These are phyloP conservation scores for Patellaria atrata DNA, from an alignment of 495 filamentous ascomycete species.

Conservation along the genomic window DNA sequence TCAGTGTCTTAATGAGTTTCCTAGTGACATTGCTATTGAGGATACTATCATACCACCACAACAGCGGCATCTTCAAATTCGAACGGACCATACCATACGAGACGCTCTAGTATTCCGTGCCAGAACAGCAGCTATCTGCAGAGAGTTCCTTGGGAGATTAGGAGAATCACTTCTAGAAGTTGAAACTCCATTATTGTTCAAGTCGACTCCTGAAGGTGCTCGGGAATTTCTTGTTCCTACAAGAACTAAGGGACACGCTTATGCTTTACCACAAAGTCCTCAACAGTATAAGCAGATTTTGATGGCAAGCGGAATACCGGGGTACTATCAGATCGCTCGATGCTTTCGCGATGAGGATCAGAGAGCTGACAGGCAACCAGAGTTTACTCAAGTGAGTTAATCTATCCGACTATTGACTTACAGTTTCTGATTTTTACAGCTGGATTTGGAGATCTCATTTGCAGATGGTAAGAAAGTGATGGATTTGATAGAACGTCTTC, in stretches of 20 bases:
- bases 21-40: slow-evolving; percentile 56
- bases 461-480: slow-evolving; percentile 62
- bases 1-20: slow-evolving; percentile 56
- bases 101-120: slow-evolving; percentile 48
- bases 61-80: slow-evolving; percentile 71
- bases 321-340: slow-evolving; percentile 83
- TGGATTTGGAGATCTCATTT: slow-evolving; percentile 89
- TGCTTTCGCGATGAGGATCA: slow-evolving; percentile 96
- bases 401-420: slow-evolving; percentile 1
- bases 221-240: slow-evolving; percentile 94
- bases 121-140: slow-evolving; percentile 35
- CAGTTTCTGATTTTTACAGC: slow-evolving; percentile 30
- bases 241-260: slow-evolving; percentile 54
- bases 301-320: slow-evolving; percentile 72
- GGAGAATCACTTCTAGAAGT: slow-evolving; percentile 52
- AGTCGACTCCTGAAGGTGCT: slow-evolving; percentile 92
- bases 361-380: slow-evolving; percentile 83
- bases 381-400: slow-evolving; percentile 72
- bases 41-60: slow-evolving; percentile 57
- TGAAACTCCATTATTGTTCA: slow-evolving; percentile 90
- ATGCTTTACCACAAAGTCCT: slow-evolving; percentile 88
- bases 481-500: slow-evolving; percentile 46
- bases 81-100: slow-evolving; percentile 48
- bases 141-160: slow-evolving; percentile 34
- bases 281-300: slow-evolving; percentile 98